Conservation (phyloP, 2,329 filamentous ascomycete genomes). For the Phyllosticta paracitricarpa region DNA sequence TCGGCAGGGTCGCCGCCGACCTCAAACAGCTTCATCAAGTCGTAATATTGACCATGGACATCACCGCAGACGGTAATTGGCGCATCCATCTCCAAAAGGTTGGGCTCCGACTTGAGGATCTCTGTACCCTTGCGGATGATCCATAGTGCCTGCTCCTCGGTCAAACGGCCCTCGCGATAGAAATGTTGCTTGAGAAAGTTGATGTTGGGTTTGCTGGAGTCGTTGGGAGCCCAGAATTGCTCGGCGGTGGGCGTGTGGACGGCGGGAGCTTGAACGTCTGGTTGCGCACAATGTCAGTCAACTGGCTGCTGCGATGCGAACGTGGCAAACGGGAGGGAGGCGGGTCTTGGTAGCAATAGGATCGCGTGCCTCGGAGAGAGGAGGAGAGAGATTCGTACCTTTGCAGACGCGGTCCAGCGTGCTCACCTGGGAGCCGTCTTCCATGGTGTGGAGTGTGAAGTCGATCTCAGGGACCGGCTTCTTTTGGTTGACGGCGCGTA, state of each 20-base stretch:
- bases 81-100: constrained; percentile 97
- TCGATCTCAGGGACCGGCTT: constrained; percentile 95
- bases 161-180: constrained; percentile 92
- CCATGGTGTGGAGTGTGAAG: constrained; percentile 97
- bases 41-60: constrained; percentile 97
- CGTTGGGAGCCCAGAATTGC: constrained; percentile 83
- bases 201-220: constrained; percentile 81
- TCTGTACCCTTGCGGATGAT: constrained; percentile 85
- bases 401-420: constrained; percentile 95
- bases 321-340: not conserved
- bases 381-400: constrained; percentile 49
- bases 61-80: constrained; percentile 98
- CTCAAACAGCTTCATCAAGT: constrained; percentile 98
- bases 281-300: constrained; percentile 18
- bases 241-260: constrained; percentile 87
- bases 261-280: constrained; percentile 95
- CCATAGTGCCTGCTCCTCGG: constrained; percentile 93
- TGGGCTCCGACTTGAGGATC: constrained; percentile 80
- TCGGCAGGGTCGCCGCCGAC: constrained; percentile 94
- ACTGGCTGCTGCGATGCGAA: constrained; percentile 14
- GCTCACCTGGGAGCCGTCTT: constrained; percentile 91
- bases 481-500: constrained; percentile 88
- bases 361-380: not conserved
- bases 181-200: constrained; percentile 96
- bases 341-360: not conserved